phyloP scores from a whole-genome alignment of 2,329 filamentous ascomycete genomes.

The Ophiostoma piceae region DNA sequence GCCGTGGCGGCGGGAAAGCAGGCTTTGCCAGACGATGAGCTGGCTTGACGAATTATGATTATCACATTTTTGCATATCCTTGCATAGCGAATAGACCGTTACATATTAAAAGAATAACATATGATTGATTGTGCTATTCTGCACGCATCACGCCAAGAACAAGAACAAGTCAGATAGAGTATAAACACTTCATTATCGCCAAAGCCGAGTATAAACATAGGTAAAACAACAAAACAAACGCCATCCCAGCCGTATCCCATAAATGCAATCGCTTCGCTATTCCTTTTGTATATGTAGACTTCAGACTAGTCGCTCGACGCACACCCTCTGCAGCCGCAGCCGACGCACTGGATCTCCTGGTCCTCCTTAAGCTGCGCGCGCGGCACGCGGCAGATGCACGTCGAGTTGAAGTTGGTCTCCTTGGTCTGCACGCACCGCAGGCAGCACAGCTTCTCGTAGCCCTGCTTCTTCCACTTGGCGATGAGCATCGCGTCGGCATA shows the following conservation, averaged over 20 bases:
- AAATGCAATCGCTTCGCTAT: slow-evolving; percentile 12
- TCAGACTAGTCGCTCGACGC: slow-evolving; percentile 37
- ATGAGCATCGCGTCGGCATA: slow-evolving; percentile 95
- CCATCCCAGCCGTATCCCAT: slow-evolving; percentile 3
- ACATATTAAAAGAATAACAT: background rate
- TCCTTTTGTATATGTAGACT: background rate
- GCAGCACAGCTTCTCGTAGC: slow-evolving; percentile 98
- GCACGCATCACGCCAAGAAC: background rate
- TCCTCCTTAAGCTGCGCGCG: slow-evolving; percentile 84
- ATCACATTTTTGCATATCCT: background rate
- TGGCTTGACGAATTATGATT: slow-evolving; percentile 21
- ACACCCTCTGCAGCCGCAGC: slow-evolving; percentile 88
- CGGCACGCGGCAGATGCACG: slow-evolving; percentile 93
- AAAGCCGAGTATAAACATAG: background rate
- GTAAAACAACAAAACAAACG: background rate
- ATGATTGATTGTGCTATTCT: background rate
- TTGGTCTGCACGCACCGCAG: slow-evolving; percentile 97
- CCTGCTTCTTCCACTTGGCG: slow-evolving; percentile 99
- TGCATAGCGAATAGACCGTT: background rate
- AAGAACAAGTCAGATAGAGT: background rate
- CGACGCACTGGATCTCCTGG: slow-evolving; percentile 87
- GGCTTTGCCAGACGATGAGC: slow-evolving; percentile 44
- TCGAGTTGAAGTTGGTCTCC: slow-evolving; percentile 97
- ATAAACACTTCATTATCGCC: background rate
- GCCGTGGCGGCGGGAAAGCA: slow-evolving; percentile 45